Evolutionary conservation across 305 asterid genomes (phyloP), one percentile per base, ranked within the genome.

Genomic region (Fraxinus dipetala): DNA sequence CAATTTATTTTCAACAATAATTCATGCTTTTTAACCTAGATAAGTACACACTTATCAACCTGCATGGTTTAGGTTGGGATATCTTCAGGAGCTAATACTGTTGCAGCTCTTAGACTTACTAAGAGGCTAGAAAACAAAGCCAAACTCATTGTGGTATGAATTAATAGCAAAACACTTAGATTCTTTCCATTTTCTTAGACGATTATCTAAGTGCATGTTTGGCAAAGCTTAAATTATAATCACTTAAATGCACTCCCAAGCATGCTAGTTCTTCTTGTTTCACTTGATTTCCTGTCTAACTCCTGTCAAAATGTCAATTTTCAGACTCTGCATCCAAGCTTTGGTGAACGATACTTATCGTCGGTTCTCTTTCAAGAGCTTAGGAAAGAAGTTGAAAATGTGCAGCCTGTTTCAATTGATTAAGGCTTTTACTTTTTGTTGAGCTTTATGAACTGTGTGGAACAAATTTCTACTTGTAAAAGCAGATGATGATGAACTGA

Each of bases 51-150:
- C n/a, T n/a, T n/a, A n/a, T n/a, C n/a, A n/a, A 16, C 63, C 76
- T 78, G 72, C 45, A 56, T 10, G 18, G 36, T 74, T 63, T 51
- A 95, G 99, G 98, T 95, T n/a, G 98, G 99, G 65, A 95, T 95
- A 85, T 95, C 99, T 18, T 95, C 99, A 1, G 98, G 99, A 24
- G 99, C 99, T 6, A 95, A 95, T 81, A 95, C 98, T 1, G 96
- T 93, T 43, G 98, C 99, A 5, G 97, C 99, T 32, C 90, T 92
- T 22, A 87, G 88, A 24, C 95, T 95, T 18, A 98, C 98, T 16
- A 87, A 75, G 78, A 93, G 88, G 78, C 97, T 97, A 3, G 99
- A 95, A 86, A 95, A 95, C 90, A 90, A 92, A 86, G 98, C 97
- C 80, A 95, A 94, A 87, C 99, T 95, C 85, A 91, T 94, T 67